Conservation (phyloP, 495 filamentous ascomycete genomes). For the Cercophora scortea region DNA sequence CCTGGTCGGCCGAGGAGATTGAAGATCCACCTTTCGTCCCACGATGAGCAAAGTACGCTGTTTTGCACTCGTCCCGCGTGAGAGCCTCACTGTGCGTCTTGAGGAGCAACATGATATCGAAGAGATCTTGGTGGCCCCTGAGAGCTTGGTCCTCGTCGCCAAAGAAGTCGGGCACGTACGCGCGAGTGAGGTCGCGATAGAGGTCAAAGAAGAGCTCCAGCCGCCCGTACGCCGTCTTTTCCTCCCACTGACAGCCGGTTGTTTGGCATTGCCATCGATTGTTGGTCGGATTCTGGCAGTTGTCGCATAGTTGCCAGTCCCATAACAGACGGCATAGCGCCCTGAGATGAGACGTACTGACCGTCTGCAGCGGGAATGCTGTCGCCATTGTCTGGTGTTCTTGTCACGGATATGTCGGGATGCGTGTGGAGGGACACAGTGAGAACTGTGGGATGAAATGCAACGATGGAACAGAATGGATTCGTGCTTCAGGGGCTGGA, state of each 20-base stretch:
- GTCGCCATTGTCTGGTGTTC: neutral
- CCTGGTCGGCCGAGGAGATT: slow-evolving; percentile 1
- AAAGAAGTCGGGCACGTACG: slow-evolving; percentile 21
- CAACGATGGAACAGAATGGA: no score
- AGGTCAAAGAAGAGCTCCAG: slow-evolving; percentile 24
- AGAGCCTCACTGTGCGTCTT: slow-evolving; percentile 4
- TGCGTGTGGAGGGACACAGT: no score
- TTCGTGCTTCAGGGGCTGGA: no score
- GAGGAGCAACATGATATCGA: slow-evolving; percentile 16
- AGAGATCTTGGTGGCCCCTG: slow-evolving; percentile 19
- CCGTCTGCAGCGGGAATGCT: slow-evolving; percentile 10
- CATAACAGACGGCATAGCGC: slow-evolving; percentile 17
- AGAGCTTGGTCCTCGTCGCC: slow-evolving; percentile 13
- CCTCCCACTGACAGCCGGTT: slow-evolving; percentile 6
- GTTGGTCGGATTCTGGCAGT: slow-evolving; percentile 4
- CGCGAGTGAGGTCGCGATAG: slow-evolving; percentile 17
- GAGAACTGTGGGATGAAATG: no score
- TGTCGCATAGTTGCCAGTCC: slow-evolving; percentile 20
- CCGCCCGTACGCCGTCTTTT: slow-evolving; percentile 2
- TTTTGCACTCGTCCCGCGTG: slow-evolving; percentile 2
- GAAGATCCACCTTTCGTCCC: neutral
- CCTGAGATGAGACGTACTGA: slow-evolving; percentile 9
- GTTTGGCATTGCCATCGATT: neutral
- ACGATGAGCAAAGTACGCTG: neutral
- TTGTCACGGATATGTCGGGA: no score